A percentile compares a stretch with the other conserved stretches of the same genome.
phyloP scores from a whole-genome alignment of 352 stramenopile genomes.

The Phytopythium sindhum region DNA sequence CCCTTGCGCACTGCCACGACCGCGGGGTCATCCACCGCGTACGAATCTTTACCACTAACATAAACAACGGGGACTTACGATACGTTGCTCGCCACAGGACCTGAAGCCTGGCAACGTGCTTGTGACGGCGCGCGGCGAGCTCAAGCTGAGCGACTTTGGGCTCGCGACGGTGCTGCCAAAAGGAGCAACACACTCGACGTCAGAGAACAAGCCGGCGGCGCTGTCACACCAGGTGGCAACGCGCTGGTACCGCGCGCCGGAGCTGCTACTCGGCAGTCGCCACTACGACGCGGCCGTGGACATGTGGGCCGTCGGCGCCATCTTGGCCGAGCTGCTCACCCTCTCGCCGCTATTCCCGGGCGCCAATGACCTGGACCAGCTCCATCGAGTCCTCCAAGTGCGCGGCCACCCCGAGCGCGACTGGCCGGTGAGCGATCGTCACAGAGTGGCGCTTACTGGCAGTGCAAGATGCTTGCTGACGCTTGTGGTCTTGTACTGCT shows the following conservation, averaged over 20 bases:
- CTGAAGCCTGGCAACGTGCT: slow-evolving; percentile 76
- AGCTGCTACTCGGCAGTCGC: slow-evolving; percentile 71
- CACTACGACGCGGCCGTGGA: slow-evolving; percentile 63
- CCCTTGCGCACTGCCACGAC: slow-evolving; percentile 55
- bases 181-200: too few species aligned
- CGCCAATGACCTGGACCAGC: slow-evolving; percentile 80
- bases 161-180: slow-evolving; percentile 63
- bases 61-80: not conserved
- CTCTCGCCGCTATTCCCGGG: slow-evolving; percentile 68
- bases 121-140: slow-evolving; percentile 37
- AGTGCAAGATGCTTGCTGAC: not conserved
- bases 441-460: not conserved
- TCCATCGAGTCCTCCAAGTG: slow-evolving; percentile 69
- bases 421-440: slow-evolving; percentile 35
- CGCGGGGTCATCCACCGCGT: slow-evolving; percentile 67
- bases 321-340: slow-evolving; percentile 66
- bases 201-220: slow-evolving; percentile 9
- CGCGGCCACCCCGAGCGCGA: slow-evolving; percentile 49
- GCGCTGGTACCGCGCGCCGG: slow-evolving; percentile 80
- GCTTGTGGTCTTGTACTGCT: not conserved
- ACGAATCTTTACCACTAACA: not conserved
- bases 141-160: slow-evolving; percentile 83
- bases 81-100: slow-evolving; percentile 28
- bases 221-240: slow-evolving; percentile 79
- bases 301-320: slow-evolving; percentile 67